Evolutionary conservation across 495 filamentous ascomycete genomes (phyloP), one percentile per base, ranked within the genome.

Genomic region (Penicillium parvum): DNA sequence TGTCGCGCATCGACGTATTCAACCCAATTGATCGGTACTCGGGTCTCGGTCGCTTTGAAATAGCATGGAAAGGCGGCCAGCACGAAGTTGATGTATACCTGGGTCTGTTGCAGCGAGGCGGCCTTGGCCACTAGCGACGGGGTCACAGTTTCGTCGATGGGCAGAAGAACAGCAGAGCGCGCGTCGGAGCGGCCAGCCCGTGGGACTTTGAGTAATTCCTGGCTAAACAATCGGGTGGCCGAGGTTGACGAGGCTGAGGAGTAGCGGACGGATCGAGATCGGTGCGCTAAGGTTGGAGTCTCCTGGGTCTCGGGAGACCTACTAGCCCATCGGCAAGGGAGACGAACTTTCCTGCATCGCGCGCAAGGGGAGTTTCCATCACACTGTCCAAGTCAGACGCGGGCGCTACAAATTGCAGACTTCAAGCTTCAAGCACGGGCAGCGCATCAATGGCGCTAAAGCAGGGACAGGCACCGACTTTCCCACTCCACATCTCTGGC

Each of bases 1-100:
- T 49, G 27, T 23, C 49, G 37, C 3, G 26, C 18, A 30, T 50
- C 50, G 25, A 62, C 57, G 42, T 57, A 57, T 19, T 56, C 54
- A 3, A 63, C 53, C 53, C 59, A 65, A 27, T 60, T 61, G 32
- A 59, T 45, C 3, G 57, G 54, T 2, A 61, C 58, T 16, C 49
- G 41, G 1, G 45, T 52, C 26, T 60, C 55, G 10, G 54, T 60
- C 26, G 49, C 49, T 15, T 57, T 55, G 43, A 57, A 65, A 38
- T 50, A 57, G 45, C 56, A 60, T 9, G 50, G 62, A 33, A 53
- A 60, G 29, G 49, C 44, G 17, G 42, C 45, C 28, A 57, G 49
- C 28, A 60, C 45, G 40, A 47, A 63, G 35, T 59, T 58, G 45
- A 52, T 58, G 28, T 58, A 63, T 3, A 62, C 28, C 32, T 56